Base-by-base conservation (phyloP, 2,329 filamentous ascomycete species). In the Aspergillus sergii region DNA sequence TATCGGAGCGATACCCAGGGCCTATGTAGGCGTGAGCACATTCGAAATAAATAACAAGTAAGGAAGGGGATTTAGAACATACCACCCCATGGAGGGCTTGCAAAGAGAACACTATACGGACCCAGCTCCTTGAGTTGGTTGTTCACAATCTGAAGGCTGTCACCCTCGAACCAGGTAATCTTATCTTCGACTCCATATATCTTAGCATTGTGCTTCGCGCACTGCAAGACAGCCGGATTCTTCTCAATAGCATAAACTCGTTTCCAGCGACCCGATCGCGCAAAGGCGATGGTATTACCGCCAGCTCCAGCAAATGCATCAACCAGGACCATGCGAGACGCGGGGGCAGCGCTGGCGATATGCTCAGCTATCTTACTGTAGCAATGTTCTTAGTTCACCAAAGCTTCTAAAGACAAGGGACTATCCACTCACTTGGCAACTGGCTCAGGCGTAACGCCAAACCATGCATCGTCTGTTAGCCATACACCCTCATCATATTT, bases 381-480 rank as follows among this genome's bases (percentile, higher is more conserved):
- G 10, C 48, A 4, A 23, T n/a, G 4, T 2, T 36, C 6, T 43
- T 39, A 48, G 48, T 19, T 12, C 3, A 36, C 36, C 28, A 55
- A 23, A 28, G 4, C 2, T 21, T 12, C 3, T 19, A 53, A 16
- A 21, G 7, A 30, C 8, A 36, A 61, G 28, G 23, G 48, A 32
- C 36, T 16, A 53, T 39, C 32, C 12, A 80, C 84, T 72, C 82
- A 95, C 92, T 85, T 88, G 64, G 95, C 95, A 32, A 99, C 88
- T 5, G 92, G 91, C 77, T 99, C 94, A 16, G 95, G 94, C 0
- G 96, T 99, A 9, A 98, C 94, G 60, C 94, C 95, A 76, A 95
- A 99, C 95, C 95, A 99, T 59, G 93, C 91, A 79, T 94, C 90
- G 75, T 96, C 89, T 0, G 96, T 99, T 84, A 99, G 88, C 83